These are phyloP conservation scores for Tricholoma sp. DNA, from an alignment of 768 basidiomycete genomes.

Conservation along the genomic window DNA sequence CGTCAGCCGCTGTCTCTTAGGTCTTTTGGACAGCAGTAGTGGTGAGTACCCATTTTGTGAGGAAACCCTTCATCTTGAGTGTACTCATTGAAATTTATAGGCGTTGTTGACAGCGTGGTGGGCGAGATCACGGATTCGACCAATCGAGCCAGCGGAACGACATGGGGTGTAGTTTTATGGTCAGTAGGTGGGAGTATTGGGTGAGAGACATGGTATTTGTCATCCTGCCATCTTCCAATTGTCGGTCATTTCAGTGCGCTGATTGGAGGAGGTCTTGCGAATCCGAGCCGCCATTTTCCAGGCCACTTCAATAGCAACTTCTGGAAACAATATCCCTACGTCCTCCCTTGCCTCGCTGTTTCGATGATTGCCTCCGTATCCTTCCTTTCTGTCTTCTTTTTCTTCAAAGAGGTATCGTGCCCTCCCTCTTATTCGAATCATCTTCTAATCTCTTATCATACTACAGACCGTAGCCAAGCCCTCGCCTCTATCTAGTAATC, in stretches of 20 bases:
- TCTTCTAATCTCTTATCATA: neutral
- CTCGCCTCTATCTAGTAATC: neutral
- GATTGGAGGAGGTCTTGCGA: conserved; percentile 64
- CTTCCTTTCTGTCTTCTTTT: neutral
- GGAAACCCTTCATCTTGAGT: neutral
- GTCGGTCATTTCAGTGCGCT: conserved; percentile 42
- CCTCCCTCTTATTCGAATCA: neutral
- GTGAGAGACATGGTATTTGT: conserved; percentile 31
- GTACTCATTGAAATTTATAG: conserved; percentile 20
- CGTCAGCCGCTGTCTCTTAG: conserved; percentile 45
- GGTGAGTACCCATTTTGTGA: conserved; percentile 22
- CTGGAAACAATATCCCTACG: conserved; percentile 64
- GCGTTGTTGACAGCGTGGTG: conserved; percentile 69
- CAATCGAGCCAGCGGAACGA: conserved; percentile 43
- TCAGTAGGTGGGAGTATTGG: conserved; percentile 37
- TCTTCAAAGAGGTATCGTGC: neutral
- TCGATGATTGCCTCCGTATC: neutral
- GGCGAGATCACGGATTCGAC: conserved; percentile 61
- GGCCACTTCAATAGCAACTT: conserved; percentile 46
- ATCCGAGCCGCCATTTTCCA: conserved; percentile 23
- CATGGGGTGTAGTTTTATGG: conserved; percentile 39
- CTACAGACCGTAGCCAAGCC: neutral
- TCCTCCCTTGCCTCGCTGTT: conserved; percentile 51
- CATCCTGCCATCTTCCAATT: conserved; percentile 15
- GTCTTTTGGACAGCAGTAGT: conserved; percentile 56